Conservation (phyloP, 352 stramenopile genomes). For the Globisporangium megalacanthum region DNA sequence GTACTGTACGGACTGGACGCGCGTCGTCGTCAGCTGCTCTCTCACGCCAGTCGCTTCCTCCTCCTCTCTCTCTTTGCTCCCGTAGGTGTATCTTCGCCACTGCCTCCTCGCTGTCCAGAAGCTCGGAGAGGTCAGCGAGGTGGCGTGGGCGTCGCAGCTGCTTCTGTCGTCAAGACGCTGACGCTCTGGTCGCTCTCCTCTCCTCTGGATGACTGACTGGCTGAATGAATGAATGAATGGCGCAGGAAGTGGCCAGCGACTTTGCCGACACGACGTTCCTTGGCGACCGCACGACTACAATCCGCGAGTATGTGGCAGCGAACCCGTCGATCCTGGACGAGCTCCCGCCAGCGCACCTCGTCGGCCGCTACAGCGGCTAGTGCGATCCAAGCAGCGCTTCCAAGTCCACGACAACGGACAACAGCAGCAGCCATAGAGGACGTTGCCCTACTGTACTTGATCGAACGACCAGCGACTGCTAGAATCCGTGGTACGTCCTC, state of each 20-base stretch:
- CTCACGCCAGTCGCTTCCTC: not conserved
- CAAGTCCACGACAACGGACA: not conserved
- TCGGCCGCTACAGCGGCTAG: conserved; percentile 74
- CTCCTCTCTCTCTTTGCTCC: not conserved
- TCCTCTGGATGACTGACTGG: too few species aligned
- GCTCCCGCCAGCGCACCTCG: conserved; percentile 63
- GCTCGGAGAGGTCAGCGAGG: conserved; percentile 36
- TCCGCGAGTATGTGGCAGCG: conserved; percentile 77
- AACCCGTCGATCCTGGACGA: conserved; percentile 83
- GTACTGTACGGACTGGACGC: conserved; percentile 22
- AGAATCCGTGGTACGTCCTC: conserved; percentile 17
- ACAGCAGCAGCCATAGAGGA: too few species aligned
- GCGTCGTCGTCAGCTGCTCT: not conserved
- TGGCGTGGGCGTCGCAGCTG: not conserved
- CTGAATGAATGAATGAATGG: too few species aligned
- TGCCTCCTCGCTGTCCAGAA: conserved; percentile 88
- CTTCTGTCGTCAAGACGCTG: not conserved
- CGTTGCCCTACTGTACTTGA: too few species aligned
- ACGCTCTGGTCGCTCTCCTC: too few species aligned
- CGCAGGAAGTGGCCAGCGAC: conserved; percentile 53
- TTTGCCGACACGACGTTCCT: conserved; percentile 91
- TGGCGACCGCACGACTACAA: conserved; percentile 82
- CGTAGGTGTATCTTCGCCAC: conserved; percentile 89
- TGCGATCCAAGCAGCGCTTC: not conserved
- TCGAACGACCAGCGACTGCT: not conserved